These are phyloP conservation scores for Yarrowia hollandica DNA, from an alignment of 805 yeast genomes.

Conservation along the genomic window DNA sequence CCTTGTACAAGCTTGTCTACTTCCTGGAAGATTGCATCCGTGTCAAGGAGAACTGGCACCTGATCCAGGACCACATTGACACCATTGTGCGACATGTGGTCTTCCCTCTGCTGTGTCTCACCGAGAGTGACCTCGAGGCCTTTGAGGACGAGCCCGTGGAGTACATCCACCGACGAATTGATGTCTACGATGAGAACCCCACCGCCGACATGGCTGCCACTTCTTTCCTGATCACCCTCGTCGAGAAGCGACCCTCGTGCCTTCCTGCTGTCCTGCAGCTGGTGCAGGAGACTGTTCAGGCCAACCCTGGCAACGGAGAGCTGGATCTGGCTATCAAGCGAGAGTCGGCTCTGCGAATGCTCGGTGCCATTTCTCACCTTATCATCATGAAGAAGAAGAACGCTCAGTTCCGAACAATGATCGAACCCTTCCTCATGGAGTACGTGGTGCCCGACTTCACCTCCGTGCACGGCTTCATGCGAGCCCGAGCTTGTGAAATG, in stretches of 20 bases:
- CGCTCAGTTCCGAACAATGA: slow-evolving; percentile 59
- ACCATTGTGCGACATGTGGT: slow-evolving; percentile 68
- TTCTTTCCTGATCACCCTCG: slow-evolving; percentile 64
- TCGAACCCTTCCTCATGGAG: slow-evolving; percentile 59
- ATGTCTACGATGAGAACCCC: slow-evolving; percentile 56
- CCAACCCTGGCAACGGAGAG: slow-evolving; percentile 38
- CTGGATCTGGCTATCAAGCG: slow-evolving; percentile 55
- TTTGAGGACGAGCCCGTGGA: slow-evolving; percentile 89
- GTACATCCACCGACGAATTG: slow-evolving; percentile 73
- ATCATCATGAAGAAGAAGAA: slow-evolving; percentile 56
- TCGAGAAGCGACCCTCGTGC: slow-evolving; percentile 44
- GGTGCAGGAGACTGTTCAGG: slow-evolving; percentile 50
- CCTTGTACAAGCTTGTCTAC: slow-evolving; percentile 62
- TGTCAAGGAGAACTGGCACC: slow-evolving; percentile 62
- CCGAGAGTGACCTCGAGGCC: slow-evolving; percentile 51
- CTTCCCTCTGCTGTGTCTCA: slow-evolving; percentile 63
- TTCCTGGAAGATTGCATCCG: slow-evolving; percentile 64
- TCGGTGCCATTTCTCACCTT: slow-evolving; percentile 67
- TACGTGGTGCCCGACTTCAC: slow-evolving; percentile 72
- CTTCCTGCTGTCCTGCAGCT: slow-evolving; percentile 50
- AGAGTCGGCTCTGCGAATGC: slow-evolving; percentile 77
- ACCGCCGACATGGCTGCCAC: slow-evolving; percentile 82
- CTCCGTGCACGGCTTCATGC: slow-evolving; percentile 62
- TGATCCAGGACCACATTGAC: slow-evolving; percentile 64
- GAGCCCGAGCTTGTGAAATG: slow-evolving; percentile 56